Percentiles rank a stretch among this genome's conserved stretches.
phyloP scores from a whole-genome alignment of 1,139 yeast genomes.

The Meyerozyma elateridarum region DNA sequence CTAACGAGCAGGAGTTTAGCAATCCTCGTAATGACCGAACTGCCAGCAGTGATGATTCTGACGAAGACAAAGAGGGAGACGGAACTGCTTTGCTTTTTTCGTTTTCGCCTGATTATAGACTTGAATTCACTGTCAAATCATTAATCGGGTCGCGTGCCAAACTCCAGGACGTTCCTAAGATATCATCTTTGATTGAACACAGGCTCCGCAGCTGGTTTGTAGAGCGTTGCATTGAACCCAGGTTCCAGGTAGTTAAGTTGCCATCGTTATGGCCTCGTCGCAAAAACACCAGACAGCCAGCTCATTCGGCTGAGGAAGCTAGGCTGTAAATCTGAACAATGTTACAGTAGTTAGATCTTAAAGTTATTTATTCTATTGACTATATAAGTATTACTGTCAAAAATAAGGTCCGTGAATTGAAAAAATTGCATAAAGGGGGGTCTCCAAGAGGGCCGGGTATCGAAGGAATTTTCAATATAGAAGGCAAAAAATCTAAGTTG shows the following conservation, averaged over 20 bases:
- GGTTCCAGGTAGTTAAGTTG: slow-evolving; percentile 75
- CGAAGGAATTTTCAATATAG: not conserved
- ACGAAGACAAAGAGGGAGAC: slow-evolving; percentile 17
- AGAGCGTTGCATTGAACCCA: slow-evolving; percentile 90
- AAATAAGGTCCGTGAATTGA: not conserved
- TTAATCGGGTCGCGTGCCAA: slow-evolving; percentile 90
- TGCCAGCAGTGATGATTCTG: slow-evolving; percentile 8
- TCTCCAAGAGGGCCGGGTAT: not conserved
- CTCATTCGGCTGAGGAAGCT: slow-evolving; percentile 14
- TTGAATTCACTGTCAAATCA: slow-evolving; percentile 83
- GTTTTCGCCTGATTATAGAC: slow-evolving; percentile 82
- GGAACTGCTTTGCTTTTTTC: slow-evolving; percentile 81
- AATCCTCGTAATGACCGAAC: slow-evolving; percentile 4
- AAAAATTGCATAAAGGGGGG: too few relatives aligned
- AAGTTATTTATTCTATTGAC: slow-evolving; percentile 1
- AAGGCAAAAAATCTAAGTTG: not conserved
- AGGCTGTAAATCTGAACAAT: slow-evolving; percentile 2
- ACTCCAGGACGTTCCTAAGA: slow-evolving; percentile 88
- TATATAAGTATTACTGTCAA: not conserved
- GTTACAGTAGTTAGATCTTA: not conserved
- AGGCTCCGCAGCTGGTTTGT: slow-evolving; percentile 85
- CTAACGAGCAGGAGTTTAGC: slow-evolving; percentile 36
- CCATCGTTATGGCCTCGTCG: slow-evolving; percentile 92
- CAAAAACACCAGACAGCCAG: slow-evolving; percentile 55
- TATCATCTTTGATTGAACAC: slow-evolving; percentile 77